Percentiles rank a stretch among this genome's conserved stretches.
Evolutionary conservation across 768 basidiomycete species (phyloP).

Genomic region (Mycena pura): DNA sequence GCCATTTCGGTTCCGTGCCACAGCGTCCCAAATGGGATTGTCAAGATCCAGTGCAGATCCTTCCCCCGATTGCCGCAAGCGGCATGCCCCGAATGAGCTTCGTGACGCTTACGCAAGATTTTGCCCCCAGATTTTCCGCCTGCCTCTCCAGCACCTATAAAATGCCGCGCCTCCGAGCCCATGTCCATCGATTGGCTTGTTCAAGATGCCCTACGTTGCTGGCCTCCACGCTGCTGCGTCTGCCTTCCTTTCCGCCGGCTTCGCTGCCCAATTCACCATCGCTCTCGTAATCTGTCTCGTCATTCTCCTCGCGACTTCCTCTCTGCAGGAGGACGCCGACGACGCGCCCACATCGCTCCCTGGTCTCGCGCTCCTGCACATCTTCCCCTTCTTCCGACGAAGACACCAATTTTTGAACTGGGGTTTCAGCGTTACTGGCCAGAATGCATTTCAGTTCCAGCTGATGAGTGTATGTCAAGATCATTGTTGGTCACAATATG

Average conservation of each 20-base stretch:
- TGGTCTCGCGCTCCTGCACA: no score
- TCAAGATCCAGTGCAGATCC: slow-evolving; percentile 14
- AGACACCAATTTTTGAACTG: slow-evolving; percentile 77
- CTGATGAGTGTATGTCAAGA: slow-evolving; percentile 57
- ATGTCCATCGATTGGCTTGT: slow-evolving; percentile 26
- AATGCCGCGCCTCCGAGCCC: slow-evolving; percentile 20
- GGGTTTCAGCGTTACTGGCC: slow-evolving; percentile 72
- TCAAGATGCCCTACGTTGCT: slow-evolving; percentile 55
- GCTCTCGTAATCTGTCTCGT: slow-evolving; percentile 54
- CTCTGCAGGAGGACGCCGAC: slow-evolving; percentile 52
- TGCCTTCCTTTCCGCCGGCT: slow-evolving; percentile 58
- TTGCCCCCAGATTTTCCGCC: slow-evolving; percentile 21
- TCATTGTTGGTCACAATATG: slow-evolving; percentile 15
- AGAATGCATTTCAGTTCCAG: slow-evolving; percentile 72
- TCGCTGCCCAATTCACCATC: slow-evolving; percentile 54
- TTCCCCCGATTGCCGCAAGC: slow-evolving; percentile 17
- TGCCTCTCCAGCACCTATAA: slow-evolving; percentile 21
- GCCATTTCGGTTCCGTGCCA: slow-evolving; percentile 23
- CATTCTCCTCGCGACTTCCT: slow-evolving; percentile 53
- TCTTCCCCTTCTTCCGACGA: slow-evolving; percentile 71
- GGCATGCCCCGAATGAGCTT: slow-evolving; percentile 6
- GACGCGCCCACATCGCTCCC: slow-evolving; percentile 66
- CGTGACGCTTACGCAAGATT: slow-evolving; percentile 23
- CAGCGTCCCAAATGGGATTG: slow-evolving; percentile 19
- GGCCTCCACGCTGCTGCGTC: slow-evolving; percentile 56